Evolutionary conservation across 73 alveolate genomes (phyloP), one percentile per base, ranked within the genome.

Genomic region (Paramecium sexaurelia): DNA sequence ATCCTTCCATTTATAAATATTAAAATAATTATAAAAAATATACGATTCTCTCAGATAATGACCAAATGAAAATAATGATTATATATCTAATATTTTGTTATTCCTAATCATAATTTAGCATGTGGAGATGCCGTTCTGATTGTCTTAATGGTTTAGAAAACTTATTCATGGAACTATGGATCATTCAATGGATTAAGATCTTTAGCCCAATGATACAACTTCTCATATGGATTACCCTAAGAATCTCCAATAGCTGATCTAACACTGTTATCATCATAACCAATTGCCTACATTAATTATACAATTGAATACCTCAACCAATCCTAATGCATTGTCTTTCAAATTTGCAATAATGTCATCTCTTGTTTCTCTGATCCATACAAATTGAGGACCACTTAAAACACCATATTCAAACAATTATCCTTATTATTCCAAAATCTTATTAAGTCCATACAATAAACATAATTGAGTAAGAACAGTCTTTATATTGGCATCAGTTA

Each of bases 1-100:
- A 92, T 26, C 96, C 96, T 93, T 93, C 96, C 96, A 93, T 93
- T 61, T 61, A 15, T 13, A 45, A 45, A 17, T 15, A 78, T 41
- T 78, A 78, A 78, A 41, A 29, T 40, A 41, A 36, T 40, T 78
- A 78, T 11, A 5, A 78, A 71, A 51, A 15, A 17, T 51, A 6
- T 3, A 17, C 33, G 22, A 51, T n/a, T 17, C 32, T 4, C 67
- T 45, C 15, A 4, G 11, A 51, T 51, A 13, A 51, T 15, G 22
- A n/a, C 6, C 8, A 22, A 51, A n/a, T 6, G 6, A 15, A 51
- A 17, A 51, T n/a, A 51, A 17, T 51, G 29, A 51, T 35, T 47
- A 7, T 47, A 47, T 47, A 11, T 61, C 43, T 56, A 24, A 61
- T 61, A 26, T 26, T 26, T 61, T 61, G 83, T 61, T 61, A 61